phyloP scores from a whole-genome alignment of 2,329 filamentous ascomycete species.

The Madurella mycetomatis region DNA sequence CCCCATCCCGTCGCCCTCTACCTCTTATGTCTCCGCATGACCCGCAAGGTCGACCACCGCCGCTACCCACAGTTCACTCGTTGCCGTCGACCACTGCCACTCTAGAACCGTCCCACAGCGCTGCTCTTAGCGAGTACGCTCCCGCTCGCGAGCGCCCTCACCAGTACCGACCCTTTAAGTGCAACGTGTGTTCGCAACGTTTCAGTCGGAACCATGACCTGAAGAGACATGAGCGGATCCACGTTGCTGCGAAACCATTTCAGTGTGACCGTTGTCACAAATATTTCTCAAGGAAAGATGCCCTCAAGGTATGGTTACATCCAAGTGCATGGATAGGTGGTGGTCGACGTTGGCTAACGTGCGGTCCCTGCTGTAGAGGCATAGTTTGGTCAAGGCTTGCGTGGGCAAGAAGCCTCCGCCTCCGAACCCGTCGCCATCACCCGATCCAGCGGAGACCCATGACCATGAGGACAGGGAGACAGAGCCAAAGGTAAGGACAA shows the following conservation, averaged over 20 bases:
- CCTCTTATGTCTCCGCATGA: neutral
- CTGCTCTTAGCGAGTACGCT: neutral
- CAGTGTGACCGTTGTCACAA: conserved; percentile 89
- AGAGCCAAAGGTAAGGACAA: neutral
- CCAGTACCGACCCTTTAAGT: conserved; percentile 87
- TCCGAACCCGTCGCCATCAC: neutral
- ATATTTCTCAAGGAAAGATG: conserved; percentile 93
- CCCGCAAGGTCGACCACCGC: neutral
- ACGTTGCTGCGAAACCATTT: conserved; percentile 90
- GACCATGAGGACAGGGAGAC: neutral
- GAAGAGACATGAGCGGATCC: conserved; percentile 92
- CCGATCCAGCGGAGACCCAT: neutral
- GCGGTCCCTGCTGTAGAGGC: conserved; percentile 38
- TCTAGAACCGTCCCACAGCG: neutral
- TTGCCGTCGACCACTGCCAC: neutral
- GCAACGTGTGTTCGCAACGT: conserved; percentile 83
- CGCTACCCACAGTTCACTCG: neutral
- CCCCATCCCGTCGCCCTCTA: neutral
- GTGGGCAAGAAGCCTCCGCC: conserved; percentile 32
- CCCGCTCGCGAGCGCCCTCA: conserved; percentile 7
- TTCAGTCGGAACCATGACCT: conserved; percentile 96
- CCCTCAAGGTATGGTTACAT: conserved; percentile 69
- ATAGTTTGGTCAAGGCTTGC: conserved; percentile 61
- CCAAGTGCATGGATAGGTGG: neutral
- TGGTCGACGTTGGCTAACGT: neutral